Base-by-base conservation (phyloP, 2,329 filamentous ascomycete genomes). In the Arthrobotrys musiformis region DNA sequence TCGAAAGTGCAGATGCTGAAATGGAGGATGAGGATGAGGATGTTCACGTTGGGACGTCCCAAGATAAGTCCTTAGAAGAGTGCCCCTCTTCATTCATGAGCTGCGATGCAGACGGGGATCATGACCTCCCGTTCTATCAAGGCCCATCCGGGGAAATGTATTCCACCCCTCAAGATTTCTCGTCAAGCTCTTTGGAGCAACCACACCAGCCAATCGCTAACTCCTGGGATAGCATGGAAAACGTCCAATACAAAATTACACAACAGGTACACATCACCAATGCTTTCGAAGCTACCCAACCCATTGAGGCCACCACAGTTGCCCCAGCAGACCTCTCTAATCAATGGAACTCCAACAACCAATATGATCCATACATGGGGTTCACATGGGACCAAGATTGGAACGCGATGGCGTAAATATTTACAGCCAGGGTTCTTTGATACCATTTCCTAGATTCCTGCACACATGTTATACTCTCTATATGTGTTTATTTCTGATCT, bases 111-210 rank as follows among this genome's bases (percentile, higher is more conserved):
- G n/a, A 26, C 13, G 19, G 33, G n/a, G n/a, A n/a, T n/a, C n/a
- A n/a, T 28, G 11, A 1, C 13, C 11, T 26, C 3, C 11, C 19
- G 11, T 58, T 15, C 4, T 24, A 40, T 58, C 33, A 40, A 5
- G 26, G 33, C 19, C 30, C 30, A n/a, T 33, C 30, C 3, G 54
- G n/a, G 30, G 54, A 58, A 58, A 58, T 37, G 30, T 58, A 58
- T 40, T 26, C 54, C 33, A 40, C 54, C 30, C 30, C 54, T 40
- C 54, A 58, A 58, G 54, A 58, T 58, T 58, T 58, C 33, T 40
- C 54, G 54, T 58, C 54, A 40, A 3, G 33, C 54, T 40, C 33
- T 40, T 58, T 3, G 11, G 54, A 26, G 54, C 54, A 37, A 26
- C 54, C 17, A n/a, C n/a, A n/a, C 17, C 54, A 58, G 19, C 30